These are phyloP conservation scores for Albatrellus ellisii DNA, from an alignment of 768 basidiomycete species.

Conservation along the genomic window DNA sequence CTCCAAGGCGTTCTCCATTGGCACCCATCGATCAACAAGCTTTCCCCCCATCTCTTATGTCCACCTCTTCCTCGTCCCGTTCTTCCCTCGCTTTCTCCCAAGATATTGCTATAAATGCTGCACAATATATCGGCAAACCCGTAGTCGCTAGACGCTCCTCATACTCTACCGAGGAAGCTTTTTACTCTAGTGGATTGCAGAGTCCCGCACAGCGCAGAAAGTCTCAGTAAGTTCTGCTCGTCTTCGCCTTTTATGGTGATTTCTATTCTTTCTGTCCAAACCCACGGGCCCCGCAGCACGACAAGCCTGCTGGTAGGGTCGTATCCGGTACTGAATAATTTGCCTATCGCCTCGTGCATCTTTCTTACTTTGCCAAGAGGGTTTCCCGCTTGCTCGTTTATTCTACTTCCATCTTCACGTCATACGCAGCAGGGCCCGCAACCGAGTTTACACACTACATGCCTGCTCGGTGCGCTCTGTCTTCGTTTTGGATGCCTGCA, in stretches of 20 bases:
- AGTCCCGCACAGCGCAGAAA: constrained; percentile 6
- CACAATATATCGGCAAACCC: not conserved
- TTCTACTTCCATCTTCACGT: too few relatives aligned
- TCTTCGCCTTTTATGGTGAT: not conserved
- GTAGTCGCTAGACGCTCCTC: constrained; percentile 10
- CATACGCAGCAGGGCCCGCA: too few relatives aligned
- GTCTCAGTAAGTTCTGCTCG: constrained; percentile 8
- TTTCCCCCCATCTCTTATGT: constrained; percentile 3
- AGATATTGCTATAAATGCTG: constrained; percentile 4
- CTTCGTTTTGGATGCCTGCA: too few relatives aligned
- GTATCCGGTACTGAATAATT: not conserved
- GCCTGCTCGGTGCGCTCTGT: too few relatives aligned
- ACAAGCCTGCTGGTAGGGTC: too few relatives aligned
- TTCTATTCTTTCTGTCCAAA: not conserved
- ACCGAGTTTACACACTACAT: too few relatives aligned
- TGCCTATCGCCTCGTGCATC: not conserved
- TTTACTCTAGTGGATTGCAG: constrained; percentile 4
- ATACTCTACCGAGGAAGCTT: constrained; percentile 8
- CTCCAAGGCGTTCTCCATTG: constrained; percentile 10
- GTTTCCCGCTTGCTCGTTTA: too few relatives aligned
- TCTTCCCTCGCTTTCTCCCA: not conserved
- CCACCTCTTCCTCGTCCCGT: constrained; percentile 3
- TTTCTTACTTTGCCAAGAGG: too few relatives aligned
- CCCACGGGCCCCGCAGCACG: too few relatives aligned
- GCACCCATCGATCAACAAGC: constrained; percentile 13